Base-by-base conservation (phyloP, 2,329 filamentous ascomycete genomes). In the Penicillium brevicompactum region DNA sequence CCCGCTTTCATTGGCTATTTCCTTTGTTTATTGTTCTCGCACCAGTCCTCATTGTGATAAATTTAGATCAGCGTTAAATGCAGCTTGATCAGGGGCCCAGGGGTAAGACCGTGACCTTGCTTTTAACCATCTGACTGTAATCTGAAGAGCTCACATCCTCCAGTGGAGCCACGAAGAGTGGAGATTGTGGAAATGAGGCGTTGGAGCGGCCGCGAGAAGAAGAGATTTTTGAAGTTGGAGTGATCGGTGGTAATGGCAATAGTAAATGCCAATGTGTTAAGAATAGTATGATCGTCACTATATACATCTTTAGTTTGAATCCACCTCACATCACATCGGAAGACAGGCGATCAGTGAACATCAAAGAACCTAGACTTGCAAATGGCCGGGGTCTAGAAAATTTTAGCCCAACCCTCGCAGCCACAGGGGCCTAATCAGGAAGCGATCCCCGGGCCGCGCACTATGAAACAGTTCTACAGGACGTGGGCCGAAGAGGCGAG, bases 351-450 rank as follows among this genome's bases (percentile, higher is more conserved):
- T 53, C 50, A 4, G 24, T 40, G 41, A 49, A 54, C 32, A 53
- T 53, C 50, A 4, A 24, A 32, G 32, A 49, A 49, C 40, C 46
- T 49, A 49, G 45, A 53, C 46, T 48, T 38, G 34, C 14, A 3
- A 51, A 49, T 46, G 7, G 46, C 46, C 46, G 31, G 14, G 38
- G 47, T 47, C 51, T 40, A 52, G 49, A 46, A 41, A 34, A 46
- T 38, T 16, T 27, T 41, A 22, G 24, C 18, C 41, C 27, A 51
- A 55, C 42, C 48, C 48, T 47, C 32, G 49, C 42, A 44, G 46
- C 51, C 42, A 40, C 40, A 1, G 24, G 34, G 14, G 14, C 53
- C 53, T 8, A 48, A 56, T 8, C 14, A 41, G 54, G 54, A 48
- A 56, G 45, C 3, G 54, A 56, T 53, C 21, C 21, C 41, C 21